A percentile compares a stretch with the other conserved stretches of the same genome.
Evolutionary conservation across 2,329 filamentous ascomycete genomes (phyloP).

Genomic region (Coccinonectria pachysandricola): DNA sequence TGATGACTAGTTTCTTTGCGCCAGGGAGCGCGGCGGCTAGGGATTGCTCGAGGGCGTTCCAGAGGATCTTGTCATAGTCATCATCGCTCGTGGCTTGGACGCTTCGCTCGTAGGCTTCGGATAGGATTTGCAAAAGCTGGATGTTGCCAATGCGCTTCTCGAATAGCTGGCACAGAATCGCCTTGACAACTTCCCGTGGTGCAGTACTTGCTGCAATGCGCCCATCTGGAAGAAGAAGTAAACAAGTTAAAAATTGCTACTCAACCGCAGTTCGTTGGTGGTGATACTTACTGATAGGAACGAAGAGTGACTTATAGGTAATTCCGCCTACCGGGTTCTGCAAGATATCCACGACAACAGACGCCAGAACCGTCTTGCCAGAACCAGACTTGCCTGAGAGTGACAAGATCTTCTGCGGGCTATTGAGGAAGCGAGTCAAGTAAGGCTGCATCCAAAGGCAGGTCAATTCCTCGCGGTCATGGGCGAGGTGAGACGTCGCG

Average conservation of each 20-base stretch:
- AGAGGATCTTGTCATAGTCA: slow-evolving; percentile 26
- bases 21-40: slow-evolving; percentile 18
- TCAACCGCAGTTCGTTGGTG: too few species aligned
- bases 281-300: slow-evolving; percentile 23
- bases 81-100: slow-evolving; percentile 12
- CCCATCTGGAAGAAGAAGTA: too few species aligned
- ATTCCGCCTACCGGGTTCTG: slow-evolving; percentile 26
- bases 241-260: too few species aligned
- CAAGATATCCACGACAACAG: slow-evolving; percentile 28
- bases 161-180: slow-evolving; percentile 27
- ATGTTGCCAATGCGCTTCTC: slow-evolving; percentile 28
- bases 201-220: slow-evolving; percentile 21
- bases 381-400: slow-evolving; percentile 24
- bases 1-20: slow-evolving; percentile 25
- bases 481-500: slow-evolving; percentile 8
- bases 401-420: slow-evolving; percentile 5
- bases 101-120: slow-evolving; percentile 20
- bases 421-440: slow-evolving; percentile 11
- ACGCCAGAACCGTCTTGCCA: slow-evolving; percentile 28
- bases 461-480: slow-evolving; percentile 15
- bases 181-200: slow-evolving; percentile 22
- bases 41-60: slow-evolving; percentile 22
- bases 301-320: slow-evolving; percentile 23
- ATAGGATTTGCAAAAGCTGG: slow-evolving; percentile 24
- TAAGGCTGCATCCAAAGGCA: slow-evolving; percentile 13